A percentile compares a stretch with the other conserved stretches of the same genome.
These are phyloP conservation scores for Neurospora sp. DNA, from an alignment of 495 filamentous ascomycete species.

Conservation along the genomic window DNA sequence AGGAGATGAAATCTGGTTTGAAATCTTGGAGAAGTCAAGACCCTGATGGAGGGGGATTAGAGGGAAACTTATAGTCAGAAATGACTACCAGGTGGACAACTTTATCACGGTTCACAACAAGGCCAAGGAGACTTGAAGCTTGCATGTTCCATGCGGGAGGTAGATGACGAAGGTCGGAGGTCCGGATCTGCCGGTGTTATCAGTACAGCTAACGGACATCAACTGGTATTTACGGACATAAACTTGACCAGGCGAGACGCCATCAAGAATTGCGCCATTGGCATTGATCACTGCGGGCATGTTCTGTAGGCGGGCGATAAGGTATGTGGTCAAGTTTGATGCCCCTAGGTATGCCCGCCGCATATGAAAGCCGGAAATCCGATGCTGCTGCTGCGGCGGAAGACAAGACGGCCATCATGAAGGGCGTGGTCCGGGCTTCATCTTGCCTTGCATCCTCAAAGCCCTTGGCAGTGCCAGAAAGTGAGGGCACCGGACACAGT, in stretches of 20 bases:
- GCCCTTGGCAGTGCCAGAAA: background rate
- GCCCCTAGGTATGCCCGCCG: background rate
- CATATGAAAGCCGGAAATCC: background rate
- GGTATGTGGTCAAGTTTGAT: background rate
- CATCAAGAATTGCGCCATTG: background rate
- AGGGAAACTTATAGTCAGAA: background rate
- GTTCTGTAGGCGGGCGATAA: background rate
- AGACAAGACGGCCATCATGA: background rate
- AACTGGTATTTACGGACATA: background rate
- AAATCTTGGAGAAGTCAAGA: background rate
- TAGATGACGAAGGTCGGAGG: background rate
- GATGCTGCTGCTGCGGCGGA: background rate
- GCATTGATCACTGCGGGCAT: background rate
- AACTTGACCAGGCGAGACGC: background rate
- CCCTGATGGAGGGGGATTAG: background rate
- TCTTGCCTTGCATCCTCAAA: background rate
- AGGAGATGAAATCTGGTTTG: background rate
- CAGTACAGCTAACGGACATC: background rate
- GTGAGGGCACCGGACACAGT: no score
- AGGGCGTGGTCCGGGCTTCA: background rate
- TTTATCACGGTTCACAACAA: background rate
- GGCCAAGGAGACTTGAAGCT: background rate
- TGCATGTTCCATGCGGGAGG: background rate
- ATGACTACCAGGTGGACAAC: background rate
- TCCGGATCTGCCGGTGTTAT: background rate